Evolutionary conservation across 2,329 filamentous ascomycete genomes (phyloP), one percentile per base, ranked within the genome.

Genomic region (Chaetomiaceae sp.): DNA sequence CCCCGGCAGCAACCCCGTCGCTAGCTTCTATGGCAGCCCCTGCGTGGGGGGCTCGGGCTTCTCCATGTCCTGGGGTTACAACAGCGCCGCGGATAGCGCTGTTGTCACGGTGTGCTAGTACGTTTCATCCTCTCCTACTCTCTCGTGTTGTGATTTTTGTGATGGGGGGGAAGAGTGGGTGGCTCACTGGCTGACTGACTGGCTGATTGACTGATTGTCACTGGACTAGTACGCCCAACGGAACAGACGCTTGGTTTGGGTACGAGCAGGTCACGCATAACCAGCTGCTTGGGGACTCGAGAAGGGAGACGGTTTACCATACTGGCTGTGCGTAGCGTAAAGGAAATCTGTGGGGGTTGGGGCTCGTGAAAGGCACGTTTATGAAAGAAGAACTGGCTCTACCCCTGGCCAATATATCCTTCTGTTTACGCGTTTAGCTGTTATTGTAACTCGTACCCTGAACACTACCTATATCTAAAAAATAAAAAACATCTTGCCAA

Each of bases 241-340:
- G 58, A 2, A 57, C 51, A 14, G 48, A 34, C 47, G 61, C 62
- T 10, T 67, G 61, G 58, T 67, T 67, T 55, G 64, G 64, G 14
- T 66, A 58, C 55, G 56, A 65, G 32, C 33, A 63, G 14, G 54
- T 66, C 55, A 63, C 58, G 33, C 32, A 45, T 9, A 25, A 34
- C n/a, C 53, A 53, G 34, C 21, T 45, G 16, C 50, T 65, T 8
- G 50, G 46, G 6, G 55, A 62, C 33, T 53, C 54, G 11, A 21
- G 13, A 10, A 45, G 41, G 29, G 52, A 56, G 36, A 27, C 48
- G 2, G 54, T 51, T 13, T 48, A 51, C 14, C 23, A 40, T 5
- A 48, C 41, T 13, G 53, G 46, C 4, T 58, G 55, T 13, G 23
- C 29, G 11, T 55, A 32, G 16, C n/a, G n/a, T n/a, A 10, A 13